These are phyloP conservation scores for Orobanche coerulescens DNA, from an alignment of 257 asterid genomes.

Conservation along the genomic window DNA sequence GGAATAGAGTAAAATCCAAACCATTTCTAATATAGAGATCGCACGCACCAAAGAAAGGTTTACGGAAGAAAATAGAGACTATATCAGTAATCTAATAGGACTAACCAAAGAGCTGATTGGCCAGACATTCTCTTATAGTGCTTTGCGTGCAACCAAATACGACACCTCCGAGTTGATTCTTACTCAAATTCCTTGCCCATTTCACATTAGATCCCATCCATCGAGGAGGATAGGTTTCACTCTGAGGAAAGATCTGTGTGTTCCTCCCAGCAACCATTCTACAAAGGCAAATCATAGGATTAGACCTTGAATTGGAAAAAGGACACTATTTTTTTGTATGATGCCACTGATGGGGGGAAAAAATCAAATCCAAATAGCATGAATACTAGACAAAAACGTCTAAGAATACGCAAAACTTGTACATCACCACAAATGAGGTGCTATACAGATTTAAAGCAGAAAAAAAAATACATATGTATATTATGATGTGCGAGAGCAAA, in stretches of 20 bases:
- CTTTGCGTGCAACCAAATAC: constrained; percentile 40
- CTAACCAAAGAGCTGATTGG: constrained; percentile 50
- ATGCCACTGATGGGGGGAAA: not conserved
- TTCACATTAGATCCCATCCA: constrained; percentile 10
- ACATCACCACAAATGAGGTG: not conserved
- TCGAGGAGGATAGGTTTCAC: constrained; percentile 22
- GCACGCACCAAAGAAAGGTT: not conserved
- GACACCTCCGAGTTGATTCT: constrained; percentile 47
- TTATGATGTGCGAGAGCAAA: not conserved
- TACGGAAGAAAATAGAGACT: constrained; percentile 1
- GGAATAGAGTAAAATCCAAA: constrained; percentile 8
- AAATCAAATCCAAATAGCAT: no score
- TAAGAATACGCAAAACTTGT: not conserved
- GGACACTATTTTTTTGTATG: not conserved
- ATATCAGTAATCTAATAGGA: constrained; percentile 3
- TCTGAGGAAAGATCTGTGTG: constrained; percentile 15
- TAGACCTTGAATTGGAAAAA: constrained; percentile 3
- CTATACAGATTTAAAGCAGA: not conserved
- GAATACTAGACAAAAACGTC: not conserved
- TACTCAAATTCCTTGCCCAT: constrained; percentile 31
- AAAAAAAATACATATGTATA: constrained; percentile 2
- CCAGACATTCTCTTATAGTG: constrained; percentile 35
- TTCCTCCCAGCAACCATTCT: constrained; percentile 45
- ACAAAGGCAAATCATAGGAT: constrained; percentile 25
- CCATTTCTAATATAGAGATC: not conserved